Evolutionary conservation across 202 grass and related monocot species (phyloP).

Genomic region (Saccharum hybrid): DNA sequence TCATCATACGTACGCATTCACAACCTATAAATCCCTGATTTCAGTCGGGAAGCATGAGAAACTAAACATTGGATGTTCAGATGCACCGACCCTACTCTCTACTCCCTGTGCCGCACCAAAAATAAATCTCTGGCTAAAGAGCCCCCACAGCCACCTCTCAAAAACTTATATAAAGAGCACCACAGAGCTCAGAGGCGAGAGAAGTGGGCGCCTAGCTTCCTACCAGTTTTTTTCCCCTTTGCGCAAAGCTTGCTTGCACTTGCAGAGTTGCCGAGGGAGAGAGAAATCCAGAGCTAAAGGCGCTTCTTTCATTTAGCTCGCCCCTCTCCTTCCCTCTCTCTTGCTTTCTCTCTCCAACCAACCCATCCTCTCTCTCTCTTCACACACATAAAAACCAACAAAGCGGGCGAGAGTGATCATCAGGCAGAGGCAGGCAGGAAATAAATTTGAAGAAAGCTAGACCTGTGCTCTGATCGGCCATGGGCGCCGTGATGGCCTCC

Average conservation of each 20-base stretch:
- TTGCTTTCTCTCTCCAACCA: conserved; percentile 22
- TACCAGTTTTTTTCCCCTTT: conserved; percentile 21
- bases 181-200: conserved; percentile 13
- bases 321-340: neutral
- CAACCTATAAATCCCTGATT: neutral
- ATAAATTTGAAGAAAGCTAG: conserved; percentile 33
- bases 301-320: conserved; percentile 40
- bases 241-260: conserved; percentile 47
- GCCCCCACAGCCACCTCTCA: conserved; percentile 36
- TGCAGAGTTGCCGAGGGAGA: neutral
- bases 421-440: conserved; percentile 23
- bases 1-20: neutral
- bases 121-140: conserved; percentile 34
- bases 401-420: conserved; percentile 18
- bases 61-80: neutral
- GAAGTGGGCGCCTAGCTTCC: conserved; percentile 50
- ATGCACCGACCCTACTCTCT: conserved; percentile 32
- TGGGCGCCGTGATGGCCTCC: conserved; percentile 60
- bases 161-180: conserved; percentile 67
- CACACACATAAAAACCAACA: conserved; percentile 34
- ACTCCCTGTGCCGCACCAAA: conserved; percentile 44
- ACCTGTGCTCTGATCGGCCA: conserved; percentile 15
- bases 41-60: neutral
- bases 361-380: neutral
- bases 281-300: conserved; percentile 52